Percentiles rank a stretch among this genome's conserved stretches.
Evolutionary conservation across 257 asterid species (phyloP).

Genomic region (Solanum microdontum): DNA sequence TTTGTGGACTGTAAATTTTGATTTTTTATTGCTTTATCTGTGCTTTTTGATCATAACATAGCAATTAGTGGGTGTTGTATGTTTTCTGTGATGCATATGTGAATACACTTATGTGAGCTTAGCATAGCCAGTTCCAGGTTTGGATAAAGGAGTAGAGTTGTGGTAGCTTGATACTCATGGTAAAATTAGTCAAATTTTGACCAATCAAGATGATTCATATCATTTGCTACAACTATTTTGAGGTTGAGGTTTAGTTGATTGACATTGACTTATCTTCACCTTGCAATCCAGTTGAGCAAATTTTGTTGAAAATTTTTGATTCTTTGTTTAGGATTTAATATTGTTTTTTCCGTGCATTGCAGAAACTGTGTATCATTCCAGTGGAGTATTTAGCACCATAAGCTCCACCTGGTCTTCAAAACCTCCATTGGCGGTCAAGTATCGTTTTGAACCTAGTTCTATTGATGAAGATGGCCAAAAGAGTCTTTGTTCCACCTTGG

Average conservation of each 20-base stretch:
- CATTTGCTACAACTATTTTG: not conserved
- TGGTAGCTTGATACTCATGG: not conserved
- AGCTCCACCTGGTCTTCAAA: conserved; percentile 96
- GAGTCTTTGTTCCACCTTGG: conserved; percentile 85
- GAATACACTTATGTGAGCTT: not conserved
- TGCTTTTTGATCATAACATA: not conserved
- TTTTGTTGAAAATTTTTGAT: not conserved
- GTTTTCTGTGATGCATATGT: not conserved
- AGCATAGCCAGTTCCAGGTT: not conserved
- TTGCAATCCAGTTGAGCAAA: not conserved
- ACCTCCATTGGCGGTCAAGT: conserved; percentile 92
- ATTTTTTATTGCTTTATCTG: not conserved
- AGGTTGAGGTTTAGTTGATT: not conserved
- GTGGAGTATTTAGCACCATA: conserved; percentile 84
- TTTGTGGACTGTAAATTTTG: not conserved
- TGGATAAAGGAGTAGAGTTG: not conserved
- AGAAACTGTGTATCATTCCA: conserved; percentile 95
- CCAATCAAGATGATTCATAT: not conserved
- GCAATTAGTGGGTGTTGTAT: not conserved
- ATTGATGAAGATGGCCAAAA: conserved; percentile 53
- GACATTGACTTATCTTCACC: not conserved
- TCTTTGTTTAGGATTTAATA: not conserved
- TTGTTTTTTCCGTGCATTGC: conserved; percentile 13
- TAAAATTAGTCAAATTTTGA: not conserved
- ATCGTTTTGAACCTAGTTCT: conserved; percentile 60